Base-by-base conservation (phyloP, 345 rosid genomes). In the Boechera retrofracta region DNA sequence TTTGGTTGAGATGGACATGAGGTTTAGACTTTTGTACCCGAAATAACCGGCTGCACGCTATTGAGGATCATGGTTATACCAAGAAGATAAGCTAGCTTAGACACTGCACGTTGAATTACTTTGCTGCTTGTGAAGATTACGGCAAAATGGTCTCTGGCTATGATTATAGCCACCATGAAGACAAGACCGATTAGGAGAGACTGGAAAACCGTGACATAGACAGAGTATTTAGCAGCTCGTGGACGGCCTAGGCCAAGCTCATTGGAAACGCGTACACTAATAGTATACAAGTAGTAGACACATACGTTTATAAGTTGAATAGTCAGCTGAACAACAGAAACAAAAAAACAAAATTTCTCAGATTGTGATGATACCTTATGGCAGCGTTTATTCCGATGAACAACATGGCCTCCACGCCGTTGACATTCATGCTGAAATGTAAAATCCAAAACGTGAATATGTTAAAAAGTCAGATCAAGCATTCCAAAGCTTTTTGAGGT, bases 11-110 rank as follows among this genome's bases (percentile, higher is more conserved):
- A 57, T 51, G 36, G 55, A 15, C 2, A 54, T 1, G 28, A 36
- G n/a, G 41, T 47, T 45, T n/a, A 64, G 35, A 41, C 35, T 57
- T 55, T 73, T 39, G 48, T 36, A 93, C 98, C 96, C 47, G 97
- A 91, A 31, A 93, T 76, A 18, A 93, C 96, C 2, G 96, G 97
- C 77, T 93, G 98, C 3, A 93, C 85, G 67, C 96, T 89, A 80
- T 91, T 93, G 13, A 89, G 86, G 78, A 91, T 87, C 93, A 91
- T 93, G 72, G 96, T 91, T 63, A 87, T 47, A 31, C 84, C 97
- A 2, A 93, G 97, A 41, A 89, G 87, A 71, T 73, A 82, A 10
- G 97, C 92, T 5, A 89, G 82, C 64, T 81, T 85, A 21, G 94
- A 72, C 15, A 83, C 91, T 0, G 94, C 89, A 0, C 3, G 69